Evolutionary conservation across 2,329 filamentous ascomycete species (phyloP).

Genomic region (Penicillium polonicum): DNA sequence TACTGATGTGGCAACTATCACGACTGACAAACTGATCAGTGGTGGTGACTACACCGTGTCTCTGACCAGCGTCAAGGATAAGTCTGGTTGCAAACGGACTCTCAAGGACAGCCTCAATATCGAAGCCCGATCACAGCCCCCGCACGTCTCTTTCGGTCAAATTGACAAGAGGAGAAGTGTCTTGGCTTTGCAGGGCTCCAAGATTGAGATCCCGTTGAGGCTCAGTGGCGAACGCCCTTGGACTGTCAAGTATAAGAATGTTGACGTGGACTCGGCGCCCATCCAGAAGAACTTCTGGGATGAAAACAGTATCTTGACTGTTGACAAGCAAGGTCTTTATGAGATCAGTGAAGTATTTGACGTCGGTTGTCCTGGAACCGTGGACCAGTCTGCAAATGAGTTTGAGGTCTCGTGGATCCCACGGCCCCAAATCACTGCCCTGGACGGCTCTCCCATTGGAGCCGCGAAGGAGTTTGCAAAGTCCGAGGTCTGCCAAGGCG

Average conservation of each 20-base stretch:
- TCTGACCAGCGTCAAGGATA: conserved; percentile 81
- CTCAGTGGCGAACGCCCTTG: conserved; percentile 84
- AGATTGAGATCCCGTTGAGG: conserved; percentile 73
- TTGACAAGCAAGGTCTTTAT: conserved; percentile 70
- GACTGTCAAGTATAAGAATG: conserved; percentile 72
- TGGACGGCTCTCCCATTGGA: conserved; percentile 50
- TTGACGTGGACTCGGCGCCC: conserved; percentile 53
- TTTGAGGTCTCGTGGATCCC: conserved; percentile 87
- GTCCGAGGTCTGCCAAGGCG: conserved; percentile 86
- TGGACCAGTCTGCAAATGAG: conserved; percentile 69
- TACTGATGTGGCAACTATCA: conserved; percentile 64
- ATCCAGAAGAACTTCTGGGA: conserved; percentile 51
- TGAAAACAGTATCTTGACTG: conserved; percentile 68
- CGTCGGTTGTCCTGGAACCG: conserved; percentile 73
- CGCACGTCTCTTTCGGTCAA: conserved; percentile 79
- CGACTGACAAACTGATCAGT: conserved; percentile 69
- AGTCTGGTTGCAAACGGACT: conserved; percentile 79
- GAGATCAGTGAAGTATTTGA: conserved; percentile 77
- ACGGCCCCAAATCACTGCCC: conserved; percentile 68
- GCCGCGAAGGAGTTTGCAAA: conserved; percentile 63
- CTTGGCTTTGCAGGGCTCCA: conserved; percentile 72
- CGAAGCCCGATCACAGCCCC: conserved; percentile 81
- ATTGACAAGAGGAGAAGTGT: conserved; percentile 76
- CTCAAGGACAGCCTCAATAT: conserved; percentile 83
- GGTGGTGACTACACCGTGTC: conserved; percentile 90